Base-by-base conservation (phyloP, 805 yeast genomes). In the Helenozyma rhizophorensis region DNA sequence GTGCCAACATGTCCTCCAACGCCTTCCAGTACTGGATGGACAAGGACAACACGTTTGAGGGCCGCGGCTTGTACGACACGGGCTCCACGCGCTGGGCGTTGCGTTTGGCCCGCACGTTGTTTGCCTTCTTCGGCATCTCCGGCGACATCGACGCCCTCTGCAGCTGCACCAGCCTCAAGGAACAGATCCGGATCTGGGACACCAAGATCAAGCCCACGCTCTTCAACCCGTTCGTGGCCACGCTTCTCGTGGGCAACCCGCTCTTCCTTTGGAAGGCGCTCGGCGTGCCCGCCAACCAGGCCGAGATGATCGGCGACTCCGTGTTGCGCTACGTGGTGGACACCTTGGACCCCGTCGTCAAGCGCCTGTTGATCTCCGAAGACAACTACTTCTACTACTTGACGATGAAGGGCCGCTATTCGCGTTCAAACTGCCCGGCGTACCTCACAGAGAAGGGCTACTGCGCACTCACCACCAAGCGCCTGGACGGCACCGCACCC, bases 61-160 rank as follows among this genome's bases (percentile, higher is more conserved):
- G 83, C 2, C 60, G 54, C 26, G 94, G 94, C 14, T 61, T 84
- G 24, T 80, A 80, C 47, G 86, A 84, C 48, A 84, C 93, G 6
- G 95, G 95, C 0, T 82, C 84, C 18, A 80, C 94, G 1, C 72
- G 90, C 56, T 84, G 94, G 95, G 94, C 94, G 1, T 62, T 84
- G 33, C 69, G 89, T 50, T 58, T 82, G 38, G 82, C 87, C 8
- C 68, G 69, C 40, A 73, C 68, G 40, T 63, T 83, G 2, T 83
- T 84, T 63, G 61, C 62, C 19, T 31, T 74, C 1, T 66, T 78
- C 35, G 83, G 88, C 0, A 65, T 77, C 14, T 46, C 65, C 21
- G 57, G 56, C 9, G 66, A 72, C 33, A 75, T 83, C 32, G 69
- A 72, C 26, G 64, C 69, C 37, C 58, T 84, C 13, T 79, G 89